Evolutionary conservation across 2,329 filamentous ascomycete genomes (phyloP), one percentile per base, ranked within the genome.

Genomic region (Colletotrichum salicis): DNA sequence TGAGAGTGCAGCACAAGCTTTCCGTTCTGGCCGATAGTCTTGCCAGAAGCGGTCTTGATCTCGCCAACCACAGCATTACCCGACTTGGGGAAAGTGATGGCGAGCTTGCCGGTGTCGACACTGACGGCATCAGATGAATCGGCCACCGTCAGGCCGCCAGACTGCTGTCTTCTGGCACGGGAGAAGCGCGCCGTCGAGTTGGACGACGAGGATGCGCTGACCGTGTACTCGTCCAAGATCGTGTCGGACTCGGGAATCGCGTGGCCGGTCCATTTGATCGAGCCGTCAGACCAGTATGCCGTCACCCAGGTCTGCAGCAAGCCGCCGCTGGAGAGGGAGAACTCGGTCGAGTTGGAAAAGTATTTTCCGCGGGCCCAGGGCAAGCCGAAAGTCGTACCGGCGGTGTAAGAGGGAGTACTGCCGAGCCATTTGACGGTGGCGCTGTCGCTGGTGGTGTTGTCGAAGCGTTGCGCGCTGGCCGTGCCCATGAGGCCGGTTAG

Each of bases 251-350:
- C 84, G 13, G 83, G 78, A 55, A 91, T 80, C 0, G 89, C 88
- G 75, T 91, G 89, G 0, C 84, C 88, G 3, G 86, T 89, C 89
- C 89, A 91, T 76, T 90, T 91, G 64, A 90, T 82, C 0, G 89
- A 89, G 31, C 86, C 87, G 78, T 91, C 89, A 1, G 85, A 83
- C 89, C 89, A 91, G 76, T 87, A 89, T 0, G 85, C 88, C 1
- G 86, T 90, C 3, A 84, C 80, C 88, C 89, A 90, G 0, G 88
- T 88, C 71, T 90, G 85, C 7, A 69, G 76, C 24, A 37, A 76
- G 0, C 75, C 75, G 5, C 76, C 77, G 24, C 74, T 73, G 0
- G 74, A 74, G 29, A 81, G 77, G 8, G 77, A 77, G 72, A 86
- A 84, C 6, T 75, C 74, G 19, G 82, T 84, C n/a, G 77, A 74